phyloP scores from a whole-genome alignment of 2,329 filamentous ascomycete genomes.

The Raffaelea ambrosiae region DNA sequence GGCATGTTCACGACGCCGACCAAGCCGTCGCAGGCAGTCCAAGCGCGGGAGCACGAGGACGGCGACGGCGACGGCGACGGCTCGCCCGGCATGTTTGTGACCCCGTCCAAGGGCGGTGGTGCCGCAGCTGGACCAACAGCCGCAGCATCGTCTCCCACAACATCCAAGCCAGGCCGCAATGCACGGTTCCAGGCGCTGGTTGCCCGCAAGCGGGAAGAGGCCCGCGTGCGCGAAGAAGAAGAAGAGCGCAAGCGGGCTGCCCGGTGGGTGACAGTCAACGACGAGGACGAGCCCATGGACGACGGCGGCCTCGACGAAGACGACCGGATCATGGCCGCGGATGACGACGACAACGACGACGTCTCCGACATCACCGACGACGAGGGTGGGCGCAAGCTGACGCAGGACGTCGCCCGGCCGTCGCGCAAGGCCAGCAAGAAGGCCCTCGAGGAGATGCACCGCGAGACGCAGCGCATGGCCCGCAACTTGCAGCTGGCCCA shows the following conservation, averaged over 20 bases:
- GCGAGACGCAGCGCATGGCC: constrained; percentile 85
- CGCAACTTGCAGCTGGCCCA: constrained; percentile 88
- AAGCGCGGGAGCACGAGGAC: too few relatives aligned
- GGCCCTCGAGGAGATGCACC: constrained; percentile 87
- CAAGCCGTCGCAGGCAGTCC: too few relatives aligned
- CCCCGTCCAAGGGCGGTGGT: constrained; percentile 31
- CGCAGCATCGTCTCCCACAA: too few relatives aligned
- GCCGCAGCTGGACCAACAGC: too few relatives aligned
- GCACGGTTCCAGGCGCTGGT: constrained; percentile 64
- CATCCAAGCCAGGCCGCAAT: constrained; percentile 34
- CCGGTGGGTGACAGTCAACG: constrained; percentile 23
- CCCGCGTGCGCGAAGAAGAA: constrained; percentile 56
- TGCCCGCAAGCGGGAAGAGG: constrained; percentile 63
- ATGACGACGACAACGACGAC: constrained; percentile 38
- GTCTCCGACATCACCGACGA: constrained; percentile 51
- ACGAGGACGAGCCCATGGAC: constrained; percentile 28
- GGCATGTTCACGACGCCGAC: constrained; percentile 12
- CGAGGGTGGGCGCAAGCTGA: constrained; percentile 55
- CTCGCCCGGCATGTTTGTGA: constrained; percentile 50
- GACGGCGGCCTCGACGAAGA: constrained; percentile 20
- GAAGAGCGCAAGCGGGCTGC: constrained; percentile 40
- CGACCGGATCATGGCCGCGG: constrained; percentile 28
- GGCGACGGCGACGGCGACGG: constrained; percentile 17
- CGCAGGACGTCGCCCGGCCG: constrained; percentile 46
- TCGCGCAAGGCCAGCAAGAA: constrained; percentile 87